phyloP scores from a whole-genome alignment of 1,139 yeast species.

The Suhomyces atakaporum region DNA sequence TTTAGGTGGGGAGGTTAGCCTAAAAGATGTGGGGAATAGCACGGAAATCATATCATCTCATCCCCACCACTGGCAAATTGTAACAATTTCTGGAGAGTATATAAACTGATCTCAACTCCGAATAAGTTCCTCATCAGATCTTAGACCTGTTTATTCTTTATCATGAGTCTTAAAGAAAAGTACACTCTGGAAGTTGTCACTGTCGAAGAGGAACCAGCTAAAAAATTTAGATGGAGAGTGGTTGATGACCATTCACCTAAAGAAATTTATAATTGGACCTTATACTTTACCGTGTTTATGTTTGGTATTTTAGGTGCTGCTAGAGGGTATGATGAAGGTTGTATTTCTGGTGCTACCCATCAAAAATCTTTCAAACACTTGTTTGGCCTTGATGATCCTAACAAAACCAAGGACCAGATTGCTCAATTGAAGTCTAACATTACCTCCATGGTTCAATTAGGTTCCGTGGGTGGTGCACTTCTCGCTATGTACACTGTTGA shows the following conservation, averaged over 20 bases:
- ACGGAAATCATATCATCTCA: neutral
- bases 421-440: conserved; percentile 57
- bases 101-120: no score
- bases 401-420: conserved; percentile 32
- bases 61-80: no score
- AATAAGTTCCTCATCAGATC: no score
- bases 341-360: conserved; percentile 45
- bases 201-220: conserved; percentile 1
- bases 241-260: conserved; percentile 38
- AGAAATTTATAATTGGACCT: conserved; percentile 50
- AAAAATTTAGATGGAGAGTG: conserved; percentile 19
- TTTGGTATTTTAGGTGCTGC: conserved; percentile 47
- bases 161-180: conserved; percentile 6
- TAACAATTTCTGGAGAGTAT: no score
- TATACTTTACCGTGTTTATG: conserved; percentile 52
- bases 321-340: conserved; percentile 65
- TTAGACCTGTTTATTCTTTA: no score
- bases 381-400: conserved; percentile 49
- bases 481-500: conserved; percentile 54
- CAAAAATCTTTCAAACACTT: conserved; percentile 43
- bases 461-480: conserved; percentile 60
- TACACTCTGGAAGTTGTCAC: conserved; percentile 3
- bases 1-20: no score
- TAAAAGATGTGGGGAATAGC: no score
- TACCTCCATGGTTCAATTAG: conserved; percentile 64